A percentile compares a stretch with the other conserved stretches of the same genome.
These are phyloP conservation scores for Aspergillus leporis DNA, from an alignment of 495 filamentous ascomycete genomes.

Conservation along the genomic window DNA sequence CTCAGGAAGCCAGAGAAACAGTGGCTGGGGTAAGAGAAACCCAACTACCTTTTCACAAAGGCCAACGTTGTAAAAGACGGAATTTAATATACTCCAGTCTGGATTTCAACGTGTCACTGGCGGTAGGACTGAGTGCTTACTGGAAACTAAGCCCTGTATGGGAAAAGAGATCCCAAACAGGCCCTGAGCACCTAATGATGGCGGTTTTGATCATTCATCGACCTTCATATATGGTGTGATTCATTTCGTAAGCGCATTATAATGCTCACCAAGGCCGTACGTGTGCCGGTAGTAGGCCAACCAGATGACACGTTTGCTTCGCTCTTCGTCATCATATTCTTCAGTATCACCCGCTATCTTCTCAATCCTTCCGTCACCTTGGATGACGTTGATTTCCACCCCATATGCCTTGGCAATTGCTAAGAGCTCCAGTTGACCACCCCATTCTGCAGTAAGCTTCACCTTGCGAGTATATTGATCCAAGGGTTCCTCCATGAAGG, in stretches of 20 bases:
- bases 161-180: neutral
- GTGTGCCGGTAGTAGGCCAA: conserved; percentile 92
- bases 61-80: neutral
- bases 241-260: conserved; percentile 71
- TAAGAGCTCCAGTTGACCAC: conserved; percentile 84
- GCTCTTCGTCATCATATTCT: conserved; percentile 47
- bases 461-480: conserved; percentile 74
- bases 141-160: neutral
- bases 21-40: neutral
- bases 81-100: too few species aligned
- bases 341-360: conserved; percentile 58
- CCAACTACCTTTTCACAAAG: neutral
- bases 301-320: conserved; percentile 63
- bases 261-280: conserved; percentile 94
- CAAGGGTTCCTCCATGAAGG: conserved; percentile 82
- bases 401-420: conserved; percentile 83
- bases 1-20: too few species aligned
- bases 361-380: conserved; percentile 75
- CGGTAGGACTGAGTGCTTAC: neutral
- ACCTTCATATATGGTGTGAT: conserved; percentile 15
- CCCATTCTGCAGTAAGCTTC: conserved; percentile 91
- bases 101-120: neutral
- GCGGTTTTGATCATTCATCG: neutral
- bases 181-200: neutral
- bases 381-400: conserved; percentile 81